A percentile compares a stretch with the other conserved stretches of the same genome.
Conservation (phyloP, 1,284 basidiomycete genomes). For the Tranzscheliella williamsii region DNA sequence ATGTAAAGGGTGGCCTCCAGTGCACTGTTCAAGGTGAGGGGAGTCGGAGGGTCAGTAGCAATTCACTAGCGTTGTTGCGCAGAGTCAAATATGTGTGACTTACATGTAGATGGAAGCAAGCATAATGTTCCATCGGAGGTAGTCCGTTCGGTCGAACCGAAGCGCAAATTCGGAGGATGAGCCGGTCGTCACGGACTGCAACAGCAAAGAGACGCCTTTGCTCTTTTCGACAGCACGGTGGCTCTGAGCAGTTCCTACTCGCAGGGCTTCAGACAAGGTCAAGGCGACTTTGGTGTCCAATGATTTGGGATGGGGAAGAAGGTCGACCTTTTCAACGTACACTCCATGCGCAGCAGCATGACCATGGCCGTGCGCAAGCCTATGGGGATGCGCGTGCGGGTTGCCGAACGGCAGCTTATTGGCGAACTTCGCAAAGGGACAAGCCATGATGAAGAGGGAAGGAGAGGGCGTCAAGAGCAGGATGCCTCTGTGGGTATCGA, state of each 20-base stretch:
- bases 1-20: slow-evolving; percentile 6
- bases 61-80: too few relatives aligned
- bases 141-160: slow-evolving; percentile 29
- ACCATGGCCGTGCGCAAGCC: too few relatives aligned
- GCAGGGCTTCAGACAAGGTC: slow-evolving; percentile 19
- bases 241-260: slow-evolving; percentile 15
- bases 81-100: too few relatives aligned
- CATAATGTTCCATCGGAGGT: slow-evolving; percentile 43
- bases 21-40: not conserved
- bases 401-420: slow-evolving; percentile 2
- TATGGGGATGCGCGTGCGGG: too few relatives aligned
- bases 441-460: slow-evolving; percentile 15
- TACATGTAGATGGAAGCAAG: slow-evolving; percentile 39
- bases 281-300: too few relatives aligned
- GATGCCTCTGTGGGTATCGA: not conserved
- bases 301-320: too few relatives aligned
- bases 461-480: not conserved
- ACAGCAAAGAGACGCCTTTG: slow-evolving; percentile 29
- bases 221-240: slow-evolving; percentile 38
- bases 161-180: not conserved
- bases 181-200: slow-evolving; percentile 9
- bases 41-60: too few relatives aligned
- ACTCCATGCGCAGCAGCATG: too few relatives aligned
- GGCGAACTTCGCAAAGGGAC: slow-evolving; percentile 38
- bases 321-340: too few relatives aligned